Evolutionary conservation across 148 eudicot species (phyloP).

Genomic region (Rhododendron vialii): DNA sequence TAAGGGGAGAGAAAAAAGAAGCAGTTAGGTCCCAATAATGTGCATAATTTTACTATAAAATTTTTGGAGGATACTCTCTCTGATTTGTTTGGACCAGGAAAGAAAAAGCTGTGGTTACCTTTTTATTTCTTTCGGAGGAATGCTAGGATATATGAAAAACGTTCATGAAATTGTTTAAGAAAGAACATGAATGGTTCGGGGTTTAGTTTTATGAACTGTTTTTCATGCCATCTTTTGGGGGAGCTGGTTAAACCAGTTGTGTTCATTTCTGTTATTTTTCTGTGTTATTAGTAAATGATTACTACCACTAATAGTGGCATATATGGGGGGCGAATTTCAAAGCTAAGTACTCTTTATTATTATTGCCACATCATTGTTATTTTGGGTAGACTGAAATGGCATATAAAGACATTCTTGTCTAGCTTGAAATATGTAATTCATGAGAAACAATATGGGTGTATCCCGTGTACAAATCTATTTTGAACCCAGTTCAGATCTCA

Average conservation of each 20-base stretch:
- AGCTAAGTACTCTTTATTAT: constrained; percentile 12
- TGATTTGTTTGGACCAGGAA: constrained; percentile 25
- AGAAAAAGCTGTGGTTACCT: constrained; percentile 11
- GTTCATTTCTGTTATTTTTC: constrained; percentile 6
- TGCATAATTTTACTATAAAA: not conserved
- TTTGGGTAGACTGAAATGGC: not conserved
- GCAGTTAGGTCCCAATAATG: constrained; percentile 9
- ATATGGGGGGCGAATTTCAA: not conserved
- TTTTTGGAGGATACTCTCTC: constrained; percentile 19
- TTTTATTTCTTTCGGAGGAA: constrained; percentile 4
- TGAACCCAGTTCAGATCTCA: no score
- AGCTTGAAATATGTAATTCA: not conserved
- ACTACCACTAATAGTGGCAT: not conserved
- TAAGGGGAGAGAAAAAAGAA: not conserved
- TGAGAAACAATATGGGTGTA: no score
- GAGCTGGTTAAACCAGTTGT: constrained; percentile 13
- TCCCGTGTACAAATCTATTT: no score
- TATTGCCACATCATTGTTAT: constrained; percentile 36
- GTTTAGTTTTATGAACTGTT: no score
- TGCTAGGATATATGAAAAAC: no score
- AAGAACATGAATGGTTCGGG: no score
- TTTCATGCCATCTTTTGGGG: not conserved
- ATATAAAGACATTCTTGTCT: not conserved
- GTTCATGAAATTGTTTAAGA: no score
- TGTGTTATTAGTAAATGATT: not conserved